Evolutionary conservation across 2,329 filamentous ascomycete genomes (phyloP).

Genomic region (Pseudonectria foliicola): DNA sequence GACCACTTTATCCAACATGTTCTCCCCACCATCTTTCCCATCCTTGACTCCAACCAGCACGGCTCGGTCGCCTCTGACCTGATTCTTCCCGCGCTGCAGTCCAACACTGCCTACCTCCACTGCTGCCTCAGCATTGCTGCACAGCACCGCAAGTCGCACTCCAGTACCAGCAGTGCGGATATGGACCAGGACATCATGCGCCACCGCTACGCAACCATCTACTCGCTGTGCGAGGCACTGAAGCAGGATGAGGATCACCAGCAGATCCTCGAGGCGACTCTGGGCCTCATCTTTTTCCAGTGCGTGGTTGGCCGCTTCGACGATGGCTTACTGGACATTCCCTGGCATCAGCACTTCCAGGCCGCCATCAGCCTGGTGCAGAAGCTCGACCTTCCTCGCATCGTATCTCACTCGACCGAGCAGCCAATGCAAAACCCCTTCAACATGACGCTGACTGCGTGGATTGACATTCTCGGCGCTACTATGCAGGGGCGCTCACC

Average conservation of each 20-base stretch:
- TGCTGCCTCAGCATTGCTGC: slow-evolving; percentile 92
- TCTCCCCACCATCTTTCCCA: slow-evolving; percentile 81
- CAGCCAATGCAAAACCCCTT: slow-evolving; percentile 60
- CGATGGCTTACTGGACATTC: slow-evolving; percentile 80
- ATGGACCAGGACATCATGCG: slow-evolving; percentile 88
- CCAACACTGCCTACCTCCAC: slow-evolving; percentile 89
- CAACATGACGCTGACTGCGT: slow-evolving; percentile 89
- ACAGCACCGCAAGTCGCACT: slow-evolving; percentile 78
- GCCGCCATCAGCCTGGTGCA: slow-evolving; percentile 79
- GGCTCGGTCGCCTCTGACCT: slow-evolving; percentile 74
- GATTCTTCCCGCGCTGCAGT: slow-evolving; percentile 79
- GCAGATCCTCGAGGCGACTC: slow-evolving; percentile 83
- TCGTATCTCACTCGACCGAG: slow-evolving; percentile 55
- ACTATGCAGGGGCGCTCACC: slow-evolving; percentile 86
- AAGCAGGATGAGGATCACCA: slow-evolving; percentile 74
- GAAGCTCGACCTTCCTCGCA: slow-evolving; percentile 70
- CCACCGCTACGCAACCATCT: slow-evolving; percentile 83
- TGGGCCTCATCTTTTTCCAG: slow-evolving; percentile 95
- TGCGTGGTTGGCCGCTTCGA: slow-evolving; percentile 82
- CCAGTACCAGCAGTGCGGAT: slow-evolving; percentile 56
- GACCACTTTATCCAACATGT: slow-evolving; percentile 89
- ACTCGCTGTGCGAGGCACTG: slow-evolving; percentile 75
- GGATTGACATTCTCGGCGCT: slow-evolving; percentile 95
- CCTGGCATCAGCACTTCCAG: slow-evolving; percentile 96
- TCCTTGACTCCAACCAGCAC: slow-evolving; percentile 83